Conservation (phyloP, 139 green algal genomes). For the Monoraphidium neglectum region DNA sequence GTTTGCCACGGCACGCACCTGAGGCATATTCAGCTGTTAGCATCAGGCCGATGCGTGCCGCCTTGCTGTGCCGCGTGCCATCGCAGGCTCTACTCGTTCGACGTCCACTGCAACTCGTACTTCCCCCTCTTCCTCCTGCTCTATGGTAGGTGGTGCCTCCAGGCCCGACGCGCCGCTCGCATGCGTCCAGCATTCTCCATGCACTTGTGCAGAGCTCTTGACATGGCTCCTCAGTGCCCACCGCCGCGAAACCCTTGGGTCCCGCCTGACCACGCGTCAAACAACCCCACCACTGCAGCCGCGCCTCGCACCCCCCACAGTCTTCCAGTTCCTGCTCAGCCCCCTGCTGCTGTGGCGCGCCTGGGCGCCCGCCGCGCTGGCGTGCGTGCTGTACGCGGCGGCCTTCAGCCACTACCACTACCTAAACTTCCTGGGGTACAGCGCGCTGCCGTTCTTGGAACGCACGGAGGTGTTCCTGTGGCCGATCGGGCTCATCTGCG, state of each 20-base stretch:
- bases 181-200: too few species aligned
- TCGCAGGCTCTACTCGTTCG: constrained; percentile 94
- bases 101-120: constrained; percentile 98
- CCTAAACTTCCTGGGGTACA: constrained; percentile 96
- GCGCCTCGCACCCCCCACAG: too few species aligned
- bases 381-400: constrained; percentile 72
- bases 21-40: not conserved
- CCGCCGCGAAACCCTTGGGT: too few species aligned
- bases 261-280: too few species aligned
- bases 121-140: constrained; percentile 92
- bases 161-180: too few species aligned
- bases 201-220: too few species aligned
- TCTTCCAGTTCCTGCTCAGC: constrained; percentile 80
- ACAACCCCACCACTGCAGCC: too few species aligned
- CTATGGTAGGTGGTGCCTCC: constrained; percentile 59
- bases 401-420: constrained; percentile 91
- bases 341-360: constrained; percentile 73
- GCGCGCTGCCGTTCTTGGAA: constrained; percentile 86
- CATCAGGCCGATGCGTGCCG: too few species aligned
- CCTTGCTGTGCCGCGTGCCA: too few species aligned
- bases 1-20: too few species aligned
- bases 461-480: constrained; percentile 91
- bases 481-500: constrained; percentile 74
- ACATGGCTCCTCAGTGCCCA: too few species aligned
- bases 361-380: constrained; percentile 64